phyloP scores from a whole-genome alignment of 257 asterid genomes.

The Solanum rostratum region DNA sequence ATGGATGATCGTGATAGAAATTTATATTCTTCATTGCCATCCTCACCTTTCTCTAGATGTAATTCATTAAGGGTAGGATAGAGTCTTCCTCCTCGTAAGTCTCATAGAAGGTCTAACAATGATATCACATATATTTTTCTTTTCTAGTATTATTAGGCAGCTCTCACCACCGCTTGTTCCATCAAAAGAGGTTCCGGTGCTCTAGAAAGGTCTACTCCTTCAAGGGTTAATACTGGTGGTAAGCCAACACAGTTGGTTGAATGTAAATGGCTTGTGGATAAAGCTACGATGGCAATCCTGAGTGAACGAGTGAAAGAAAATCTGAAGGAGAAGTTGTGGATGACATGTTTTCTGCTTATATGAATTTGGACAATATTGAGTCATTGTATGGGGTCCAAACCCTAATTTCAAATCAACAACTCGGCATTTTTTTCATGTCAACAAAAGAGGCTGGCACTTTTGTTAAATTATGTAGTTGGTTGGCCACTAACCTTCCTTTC shows the following conservation, averaged over 20 bases:
- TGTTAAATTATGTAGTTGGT: too few species aligned
- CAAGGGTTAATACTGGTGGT: slow-evolving; percentile 27
- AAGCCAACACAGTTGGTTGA: slow-evolving; percentile 55
- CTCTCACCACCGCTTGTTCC: slow-evolving; percentile 44
- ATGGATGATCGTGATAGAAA: slow-evolving; percentile 61
- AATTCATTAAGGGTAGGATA: slow-evolving; percentile 36
- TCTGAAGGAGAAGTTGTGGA: slow-evolving; percentile 46
- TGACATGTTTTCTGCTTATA: slow-evolving; percentile 45
- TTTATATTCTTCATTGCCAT: slow-evolving; percentile 40
- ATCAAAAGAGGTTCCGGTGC: slow-evolving; percentile 42
- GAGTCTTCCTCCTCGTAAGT: slow-evolving; percentile 50
- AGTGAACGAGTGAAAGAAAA: slow-evolving; percentile 56
- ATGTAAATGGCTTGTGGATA: slow-evolving; percentile 52
- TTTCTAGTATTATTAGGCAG: slow-evolving; percentile 36
- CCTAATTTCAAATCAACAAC: too few species aligned
- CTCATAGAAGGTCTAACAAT: slow-evolving; percentile 55
- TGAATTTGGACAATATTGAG: slow-evolving; percentile 47
- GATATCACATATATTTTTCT: slow-evolving; percentile 54
- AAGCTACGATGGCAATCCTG: slow-evolving; percentile 40
- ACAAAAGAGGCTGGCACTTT: too few species aligned
- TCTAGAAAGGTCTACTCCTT: slow-evolving; percentile 14
- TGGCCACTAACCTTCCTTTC: too few species aligned
- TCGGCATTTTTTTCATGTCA: too few species aligned
- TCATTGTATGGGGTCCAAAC: too few species aligned
- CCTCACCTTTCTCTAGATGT: slow-evolving; percentile 56